Evolutionary conservation across 2,329 filamentous ascomycete genomes (phyloP).

Genomic region (Nothophaeocryptopus gaeumannii): DNA sequence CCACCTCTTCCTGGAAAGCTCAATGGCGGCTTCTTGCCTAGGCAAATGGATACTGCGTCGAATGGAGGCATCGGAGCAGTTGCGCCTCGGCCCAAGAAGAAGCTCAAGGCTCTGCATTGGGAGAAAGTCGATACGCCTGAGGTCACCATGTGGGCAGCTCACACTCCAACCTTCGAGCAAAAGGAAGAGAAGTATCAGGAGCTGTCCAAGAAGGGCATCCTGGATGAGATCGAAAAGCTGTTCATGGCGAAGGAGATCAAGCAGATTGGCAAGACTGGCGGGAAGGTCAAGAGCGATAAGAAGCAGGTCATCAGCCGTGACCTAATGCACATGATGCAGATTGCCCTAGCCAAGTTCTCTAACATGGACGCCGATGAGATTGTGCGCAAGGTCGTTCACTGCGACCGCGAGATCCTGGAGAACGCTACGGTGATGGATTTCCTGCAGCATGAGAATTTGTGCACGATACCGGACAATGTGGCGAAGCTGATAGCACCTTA

Average conservation of each 20-base stretch:
- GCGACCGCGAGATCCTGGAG: slow-evolving; percentile 82
- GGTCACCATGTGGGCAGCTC: slow-evolving; percentile 87
- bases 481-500: slow-evolving; percentile 92
- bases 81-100: slow-evolving; percentile 92
- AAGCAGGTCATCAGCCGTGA: slow-evolving; percentile 94
- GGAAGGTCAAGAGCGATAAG: slow-evolving; percentile 81
- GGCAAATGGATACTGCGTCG: slow-evolving; percentile 56
- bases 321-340: slow-evolving; percentile 85
- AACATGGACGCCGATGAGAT: slow-evolving; percentile 77
- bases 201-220: slow-evolving; percentile 86
- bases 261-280: slow-evolving; percentile 64
- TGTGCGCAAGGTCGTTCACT: slow-evolving; percentile 91
- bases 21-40: slow-evolving; percentile 70
- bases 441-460: slow-evolving; percentile 85
- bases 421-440: slow-evolving; percentile 96
- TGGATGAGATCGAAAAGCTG: slow-evolving; percentile 95
- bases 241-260: slow-evolving; percentile 98
- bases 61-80: slow-evolving; percentile 66
- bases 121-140: slow-evolving; percentile 94
- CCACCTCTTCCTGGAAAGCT: slow-evolving; percentile 59
- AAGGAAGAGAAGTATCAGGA: slow-evolving; percentile 96
- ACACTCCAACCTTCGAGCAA: slow-evolving; percentile 79
- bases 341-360: slow-evolving; percentile 92
- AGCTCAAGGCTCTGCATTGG: slow-evolving; percentile 98
- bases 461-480: slow-evolving; percentile 86